Conservation (phyloP, 495 filamentous ascomycete genomes). For the Astrocystis sublimbata region DNA sequence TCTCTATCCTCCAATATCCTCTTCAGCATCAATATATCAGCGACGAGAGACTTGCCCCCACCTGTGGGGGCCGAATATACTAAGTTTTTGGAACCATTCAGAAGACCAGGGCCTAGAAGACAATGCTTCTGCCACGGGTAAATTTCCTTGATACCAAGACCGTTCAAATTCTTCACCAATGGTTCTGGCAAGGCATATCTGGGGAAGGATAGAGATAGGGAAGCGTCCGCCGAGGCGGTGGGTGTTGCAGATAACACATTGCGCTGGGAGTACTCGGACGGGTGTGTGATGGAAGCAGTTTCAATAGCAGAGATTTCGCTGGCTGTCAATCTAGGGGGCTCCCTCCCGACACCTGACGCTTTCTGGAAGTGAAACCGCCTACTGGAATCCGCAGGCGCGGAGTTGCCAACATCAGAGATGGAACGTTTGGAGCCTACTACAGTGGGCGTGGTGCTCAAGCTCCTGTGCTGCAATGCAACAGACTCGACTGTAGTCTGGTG, state of each 20-base stretch:
- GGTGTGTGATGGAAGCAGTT: not conserved
- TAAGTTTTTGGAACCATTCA: conserved; percentile 66
- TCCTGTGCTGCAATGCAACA: conserved; percentile 22
- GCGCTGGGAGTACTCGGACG: conserved; percentile 52
- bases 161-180: conserved; percentile 65
- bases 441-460: conserved; percentile 26
- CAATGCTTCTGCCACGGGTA: conserved; percentile 87
- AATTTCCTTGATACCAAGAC: conserved; percentile 65
- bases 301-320: conserved; percentile 35
- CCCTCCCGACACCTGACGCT: conserved; percentile 22
- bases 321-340: conserved; percentile 32
- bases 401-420: conserved; percentile 9
- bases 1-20: conserved; percentile 64
- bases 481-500: conserved; percentile 33
- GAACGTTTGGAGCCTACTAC: conserved; percentile 25
- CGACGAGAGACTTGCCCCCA: conserved; percentile 78
- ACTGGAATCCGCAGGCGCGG: not conserved
- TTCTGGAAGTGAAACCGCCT: conserved; percentile 24
- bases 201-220: conserved; percentile 63
- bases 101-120: conserved; percentile 64
- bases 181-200: conserved; percentile 63
- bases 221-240: conserved; percentile 55
- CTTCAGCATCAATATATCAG: conserved; percentile 74
- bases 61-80: conserved; percentile 86
- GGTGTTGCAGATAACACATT: conserved; percentile 48